Percentiles rank a stretch among this genome's conserved stretches.
phyloP scores from a whole-genome alignment of 192 early-diverging fungal genomes.

The Nowakowskiella sp. region DNA sequence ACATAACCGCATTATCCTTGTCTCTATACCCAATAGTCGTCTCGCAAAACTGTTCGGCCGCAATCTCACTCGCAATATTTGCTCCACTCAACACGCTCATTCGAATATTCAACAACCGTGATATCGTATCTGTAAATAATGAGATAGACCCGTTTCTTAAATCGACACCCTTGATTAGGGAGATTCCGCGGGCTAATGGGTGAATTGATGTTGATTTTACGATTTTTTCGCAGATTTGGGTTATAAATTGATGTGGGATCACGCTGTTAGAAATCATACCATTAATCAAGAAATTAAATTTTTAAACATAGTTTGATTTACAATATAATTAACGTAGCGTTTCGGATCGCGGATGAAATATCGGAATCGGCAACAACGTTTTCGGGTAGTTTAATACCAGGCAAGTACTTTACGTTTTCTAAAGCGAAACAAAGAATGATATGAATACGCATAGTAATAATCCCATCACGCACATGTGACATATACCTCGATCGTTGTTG shows the following conservation, averaged over 20 bases:
- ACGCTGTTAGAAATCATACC: not conserved
- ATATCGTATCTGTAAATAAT: slow-evolving; percentile 75
- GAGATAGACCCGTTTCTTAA: slow-evolving; percentile 65
- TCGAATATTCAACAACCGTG: slow-evolving; percentile 65
- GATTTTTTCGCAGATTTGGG: slow-evolving; percentile 73
- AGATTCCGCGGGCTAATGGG: slow-evolving; percentile 75
- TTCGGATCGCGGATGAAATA: slow-evolving; percentile 64
- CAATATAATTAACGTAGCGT: slow-evolving; percentile 87
- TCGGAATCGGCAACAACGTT: slow-evolving; percentile 84
- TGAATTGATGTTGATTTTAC: slow-evolving; percentile 62
- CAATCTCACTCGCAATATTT: slow-evolving; percentile 96
- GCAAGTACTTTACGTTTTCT: slow-evolving; percentile 50
- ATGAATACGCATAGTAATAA: slow-evolving; percentile 11
- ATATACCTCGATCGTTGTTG: slow-evolving; percentile 89
- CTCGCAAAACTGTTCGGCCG: slow-evolving; percentile 90
- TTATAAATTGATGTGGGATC: slow-evolving; percentile 57
- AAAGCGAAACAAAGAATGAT: slow-evolving; percentile 9
- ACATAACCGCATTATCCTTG: slow-evolving; percentile 65
- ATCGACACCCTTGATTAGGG: slow-evolving; percentile 91
- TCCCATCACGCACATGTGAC: slow-evolving; percentile 38
- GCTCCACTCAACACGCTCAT: slow-evolving; percentile 86
- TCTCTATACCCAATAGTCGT: slow-evolving; percentile 74
- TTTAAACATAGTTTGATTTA: slow-evolving; percentile 78
- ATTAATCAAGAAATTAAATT: slow-evolving; percentile 6
- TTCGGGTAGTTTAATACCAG: slow-evolving; percentile 71